A percentile compares a stretch with the other conserved stretches of the same genome.
Evolutionary conservation across 2,329 filamentous ascomycete species (phyloP).

Genomic region (Stylonectria norvegica): DNA sequence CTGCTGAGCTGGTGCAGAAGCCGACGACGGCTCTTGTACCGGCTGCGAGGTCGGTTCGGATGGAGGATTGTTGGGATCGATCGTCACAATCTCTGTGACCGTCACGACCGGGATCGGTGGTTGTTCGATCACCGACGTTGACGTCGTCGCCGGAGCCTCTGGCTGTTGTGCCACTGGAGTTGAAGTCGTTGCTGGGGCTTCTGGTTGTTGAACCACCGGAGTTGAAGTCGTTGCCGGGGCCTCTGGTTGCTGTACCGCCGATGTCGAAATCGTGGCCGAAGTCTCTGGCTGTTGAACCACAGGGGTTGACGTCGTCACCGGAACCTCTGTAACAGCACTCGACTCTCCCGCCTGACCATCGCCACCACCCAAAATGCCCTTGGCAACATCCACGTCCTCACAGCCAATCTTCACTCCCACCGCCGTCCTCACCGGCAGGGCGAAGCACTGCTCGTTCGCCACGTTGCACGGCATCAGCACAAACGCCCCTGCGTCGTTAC

Average conservation of each 20-base stretch:
- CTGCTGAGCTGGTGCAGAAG: slow-evolving; percentile 7
- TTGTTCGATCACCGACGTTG: background rate
- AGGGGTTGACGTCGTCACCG: slow-evolving; percentile 13
- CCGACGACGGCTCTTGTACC: slow-evolving; percentile 3
- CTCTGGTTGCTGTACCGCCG: background rate
- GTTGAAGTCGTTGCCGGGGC: slow-evolving; percentile 7
- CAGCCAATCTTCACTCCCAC: slow-evolving; percentile 50
- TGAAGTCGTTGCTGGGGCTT: slow-evolving; percentile 7
- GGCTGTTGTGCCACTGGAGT: background rate
- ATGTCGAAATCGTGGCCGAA: no score
- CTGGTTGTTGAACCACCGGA: background rate
- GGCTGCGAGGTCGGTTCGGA: slow-evolving; percentile 7
- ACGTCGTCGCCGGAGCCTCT: background rate
- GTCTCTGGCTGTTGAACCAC: slow-evolving; percentile 6
- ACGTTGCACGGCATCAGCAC: slow-evolving; percentile 34
- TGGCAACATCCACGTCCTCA: slow-evolving; percentile 38
- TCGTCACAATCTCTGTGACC: slow-evolving; percentile 29
- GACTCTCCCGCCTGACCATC: slow-evolving; percentile 5
- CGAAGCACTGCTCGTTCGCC: slow-evolving; percentile 46
- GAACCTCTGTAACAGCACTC: slow-evolving; percentile 5
- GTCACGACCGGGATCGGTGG: slow-evolving; percentile 27
- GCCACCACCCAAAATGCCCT: slow-evolving; percentile 38
- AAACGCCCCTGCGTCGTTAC: slow-evolving; percentile 41
- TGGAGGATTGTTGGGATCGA: slow-evolving; percentile 21
- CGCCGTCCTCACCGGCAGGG: slow-evolving; percentile 50